Evolutionary conservation across 176 grass and related monocot species (phyloP), one percentile per base, ranked within the genome.

Genomic region (Typha latifolia): DNA sequence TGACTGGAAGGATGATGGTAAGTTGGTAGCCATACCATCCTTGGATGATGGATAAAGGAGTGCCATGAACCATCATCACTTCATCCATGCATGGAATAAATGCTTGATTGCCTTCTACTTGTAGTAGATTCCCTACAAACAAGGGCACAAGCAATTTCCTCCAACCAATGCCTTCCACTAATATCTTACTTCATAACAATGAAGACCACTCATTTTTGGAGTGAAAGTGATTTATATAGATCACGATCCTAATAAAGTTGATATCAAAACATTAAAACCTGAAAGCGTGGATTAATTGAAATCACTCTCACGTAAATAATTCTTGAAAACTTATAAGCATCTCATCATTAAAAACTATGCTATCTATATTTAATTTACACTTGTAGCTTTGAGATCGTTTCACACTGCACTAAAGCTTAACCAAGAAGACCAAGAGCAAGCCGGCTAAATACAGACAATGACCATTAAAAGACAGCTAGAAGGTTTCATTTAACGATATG

Each of bases 401-500:
- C 27, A 29, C 27, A 29, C 27, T 29, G 37, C 53, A 22, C 53
- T 19, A 59, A 59, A 59, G 20, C 18, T 19, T 11, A 16, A 16
- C n/a, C 53, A 55, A 51, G 15, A 53, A n/a, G n/a, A 16, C 27
- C 27, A 53, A 20, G 19, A 57, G 5, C 15, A 21, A 11, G 15
- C 5, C 19, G n/a, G n/a, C n/a, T 0, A 57, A 5, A 19, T 21
- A 57, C 5, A 16, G 4, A 71, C 16, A 27, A 21, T 10, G 31
- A 16, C 13, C 62, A 47, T 26, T 37, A 37, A 18, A 10, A 47
- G 16, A n/a, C 59, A 72, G 72, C 61, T 72, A 47, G 13, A 72
- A 20, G 59, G 27, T 29, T 64, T 71, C 62, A 79, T 72, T 29
- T 26, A 79, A 64, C 29, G 68, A 63, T 63, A 72, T 66, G 61